A percentile compares a stretch with the other conserved stretches of the same genome.
Evolutionary conservation across 352 stramenopile species (phyloP).

Genomic region (Chrysophaeum taylorii): DNA sequence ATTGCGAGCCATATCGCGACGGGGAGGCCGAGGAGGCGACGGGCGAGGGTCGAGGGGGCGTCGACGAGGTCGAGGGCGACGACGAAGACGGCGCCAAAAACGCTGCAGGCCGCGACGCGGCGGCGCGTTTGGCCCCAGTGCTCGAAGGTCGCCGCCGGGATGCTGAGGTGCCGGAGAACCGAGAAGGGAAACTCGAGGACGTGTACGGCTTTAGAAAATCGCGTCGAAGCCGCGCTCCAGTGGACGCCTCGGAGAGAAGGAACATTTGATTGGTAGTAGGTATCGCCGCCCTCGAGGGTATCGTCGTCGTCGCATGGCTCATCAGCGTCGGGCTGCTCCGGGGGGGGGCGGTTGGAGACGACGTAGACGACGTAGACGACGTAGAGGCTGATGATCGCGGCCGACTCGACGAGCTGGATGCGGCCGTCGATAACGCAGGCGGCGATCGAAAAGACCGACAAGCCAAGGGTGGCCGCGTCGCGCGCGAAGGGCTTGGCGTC

Average conservation of each 20-base stretch:
- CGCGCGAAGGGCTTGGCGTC: background rate
- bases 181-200: slow-evolving; percentile 19
- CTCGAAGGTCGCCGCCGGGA: slow-evolving; percentile 16
- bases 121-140: slow-evolving; percentile 2
- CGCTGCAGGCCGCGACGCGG: background rate
- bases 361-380: background rate
- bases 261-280: no score
- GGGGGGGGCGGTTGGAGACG: background rate
- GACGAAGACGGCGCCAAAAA: background rate
- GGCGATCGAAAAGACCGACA: background rate
- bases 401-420: slow-evolving; percentile 1
- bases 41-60: background rate
- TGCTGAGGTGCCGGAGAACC: slow-evolving; percentile 15
- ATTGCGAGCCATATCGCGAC: background rate
- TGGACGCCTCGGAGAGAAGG: no score
- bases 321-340: background rate
- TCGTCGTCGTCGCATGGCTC: background rate
- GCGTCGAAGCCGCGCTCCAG: background rate
- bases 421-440: background rate
- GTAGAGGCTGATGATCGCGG: background rate
- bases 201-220: background rate
- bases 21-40: background rate
- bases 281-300: no score
- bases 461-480: background rate
- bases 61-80: background rate